phyloP scores from a whole-genome alignment of 2,329 filamentous ascomycete genomes.

The Ceratocystis destructans region DNA sequence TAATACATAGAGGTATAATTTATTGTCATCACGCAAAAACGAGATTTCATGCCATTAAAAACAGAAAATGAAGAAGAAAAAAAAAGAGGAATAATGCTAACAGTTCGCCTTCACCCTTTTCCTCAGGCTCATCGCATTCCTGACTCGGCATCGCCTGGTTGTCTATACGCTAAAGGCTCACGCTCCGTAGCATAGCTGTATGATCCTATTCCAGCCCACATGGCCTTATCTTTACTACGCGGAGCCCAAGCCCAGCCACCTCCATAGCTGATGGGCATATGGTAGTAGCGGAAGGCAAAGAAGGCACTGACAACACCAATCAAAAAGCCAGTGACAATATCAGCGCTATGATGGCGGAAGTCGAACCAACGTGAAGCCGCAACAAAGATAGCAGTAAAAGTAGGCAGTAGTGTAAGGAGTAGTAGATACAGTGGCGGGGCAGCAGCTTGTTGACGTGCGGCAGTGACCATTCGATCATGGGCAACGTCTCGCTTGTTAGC shows the following conservation, averaged over 20 bases:
- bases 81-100: neutral
- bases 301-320: constrained; percentile 60
- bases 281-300: constrained; percentile 73
- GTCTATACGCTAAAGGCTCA: constrained; percentile 19
- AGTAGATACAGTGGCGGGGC: constrained; percentile 73
- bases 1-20: too few relatives aligned
- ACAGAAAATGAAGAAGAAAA: neutral
- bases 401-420: constrained; percentile 53
- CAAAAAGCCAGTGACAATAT: constrained; percentile 71
- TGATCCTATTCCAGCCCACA: constrained; percentile 59
- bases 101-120: neutral
- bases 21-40: neutral
- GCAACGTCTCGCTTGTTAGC: constrained; percentile 21
- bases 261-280: constrained; percentile 42
- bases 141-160: constrained; percentile 12
- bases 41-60: neutral
- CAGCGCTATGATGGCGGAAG: constrained; percentile 83
- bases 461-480: constrained; percentile 31
- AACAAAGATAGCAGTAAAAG: constrained; percentile 66
- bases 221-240: constrained; percentile 56
- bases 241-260: constrained; percentile 86
- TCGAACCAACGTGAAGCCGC: constrained; percentile 76
- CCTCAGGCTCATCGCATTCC: constrained; percentile 4
- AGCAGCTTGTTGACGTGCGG: constrained; percentile 58
- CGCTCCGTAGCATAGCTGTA: constrained; percentile 40